A percentile compares a stretch with the other conserved stretches of the same genome.
These are phyloP conservation scores for Sphaerulina populicola DNA, from an alignment of 2,329 filamentous ascomycete species.

Conservation along the genomic window DNA sequence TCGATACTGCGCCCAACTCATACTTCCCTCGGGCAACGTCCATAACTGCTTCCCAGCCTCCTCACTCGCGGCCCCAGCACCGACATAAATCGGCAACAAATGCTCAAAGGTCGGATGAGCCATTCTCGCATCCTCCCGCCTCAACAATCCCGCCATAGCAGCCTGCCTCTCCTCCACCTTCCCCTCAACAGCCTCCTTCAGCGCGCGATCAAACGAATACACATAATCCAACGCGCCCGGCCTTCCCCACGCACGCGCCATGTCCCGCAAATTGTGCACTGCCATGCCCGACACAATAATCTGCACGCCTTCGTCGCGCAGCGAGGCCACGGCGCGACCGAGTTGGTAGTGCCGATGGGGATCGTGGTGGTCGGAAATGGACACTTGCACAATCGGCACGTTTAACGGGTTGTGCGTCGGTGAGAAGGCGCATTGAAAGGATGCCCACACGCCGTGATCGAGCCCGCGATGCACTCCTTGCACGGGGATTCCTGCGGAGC, in stretches of 20 bases:
- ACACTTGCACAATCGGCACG: constrained; percentile 62
- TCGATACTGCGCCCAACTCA: constrained; percentile 33
- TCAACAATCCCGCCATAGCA: constrained; percentile 33
- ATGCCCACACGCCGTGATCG: constrained; percentile 68
- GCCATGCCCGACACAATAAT: constrained; percentile 69
- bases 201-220: constrained; percentile 30
- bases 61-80: constrained; percentile 30
- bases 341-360: constrained; percentile 59
- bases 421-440: constrained; percentile 52
- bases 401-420: constrained; percentile 33
- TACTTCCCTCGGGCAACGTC: constrained; percentile 31
- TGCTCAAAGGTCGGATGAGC: constrained; percentile 53
- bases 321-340: constrained; percentile 55
- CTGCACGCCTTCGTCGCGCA: constrained; percentile 59
- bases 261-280: constrained; percentile 38
- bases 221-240: constrained; percentile 30
- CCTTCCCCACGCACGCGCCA: constrained; percentile 21
- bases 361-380: constrained; percentile 57
- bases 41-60: constrained; percentile 30
- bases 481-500: constrained; percentile 52
- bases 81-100: constrained; percentile 51
- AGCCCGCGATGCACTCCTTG: constrained; percentile 55
- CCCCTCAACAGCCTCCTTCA: constrained; percentile 31
- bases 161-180: constrained; percentile 26
- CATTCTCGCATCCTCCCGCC: constrained; percentile 46